Percentiles rank a stretch among this genome's conserved stretches.
Conservation (phyloP, 768 basidiomycete genomes). For the Chiua virens region DNA sequence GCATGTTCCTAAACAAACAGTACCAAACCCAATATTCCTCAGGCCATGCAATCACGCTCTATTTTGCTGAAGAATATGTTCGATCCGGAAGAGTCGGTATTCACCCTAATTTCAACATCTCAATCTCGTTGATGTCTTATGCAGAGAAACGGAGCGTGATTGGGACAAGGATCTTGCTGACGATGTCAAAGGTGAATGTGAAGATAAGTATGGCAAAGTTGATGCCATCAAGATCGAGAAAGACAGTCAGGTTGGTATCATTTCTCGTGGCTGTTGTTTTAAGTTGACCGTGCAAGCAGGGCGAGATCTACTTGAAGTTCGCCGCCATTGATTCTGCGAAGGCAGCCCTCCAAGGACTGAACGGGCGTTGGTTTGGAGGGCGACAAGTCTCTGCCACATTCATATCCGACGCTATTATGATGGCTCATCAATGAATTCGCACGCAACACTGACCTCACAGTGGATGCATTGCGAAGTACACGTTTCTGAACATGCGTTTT, state of each 20-base stretch:
- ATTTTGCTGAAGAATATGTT: slow-evolving; percentile 96
- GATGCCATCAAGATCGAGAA: slow-evolving; percentile 89
- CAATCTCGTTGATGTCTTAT: slow-evolving; percentile 5
- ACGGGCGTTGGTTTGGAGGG: slow-evolving; percentile 97
- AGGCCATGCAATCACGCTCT: slow-evolving; percentile 85
- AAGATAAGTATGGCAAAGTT: slow-evolving; percentile 86
- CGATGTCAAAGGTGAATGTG: slow-evolving; percentile 94
- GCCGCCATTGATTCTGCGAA: slow-evolving; percentile 74
- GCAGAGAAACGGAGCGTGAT: slow-evolving; percentile 89
- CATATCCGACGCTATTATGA: slow-evolving; percentile 93
- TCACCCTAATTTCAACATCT: slow-evolving; percentile 1
- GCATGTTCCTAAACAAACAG: slow-evolving; percentile 39
- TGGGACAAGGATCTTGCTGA: slow-evolving; percentile 97
- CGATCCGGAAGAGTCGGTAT: slow-evolving; percentile 86
- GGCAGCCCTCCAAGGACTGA: slow-evolving; percentile 84
- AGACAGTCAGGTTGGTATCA: slow-evolving; percentile 76
- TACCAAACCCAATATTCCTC: slow-evolving; percentile 75
- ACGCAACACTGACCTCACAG: slow-evolving; percentile 23
- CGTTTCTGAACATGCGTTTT: slow-evolving; percentile 16
- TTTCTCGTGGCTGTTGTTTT: neutral
- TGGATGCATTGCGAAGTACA: slow-evolving; percentile 30
- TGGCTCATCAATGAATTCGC: slow-evolving; percentile 70
- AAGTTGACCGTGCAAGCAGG: slow-evolving; percentile 46
- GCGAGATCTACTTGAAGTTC: slow-evolving; percentile 97
- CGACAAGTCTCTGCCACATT: slow-evolving; percentile 83